A percentile compares a stretch with the other conserved stretches of the same genome.
Evolutionary conservation across 2,329 filamentous ascomycete genomes (phyloP).

Genomic region (Fusarium circinatum): DNA sequence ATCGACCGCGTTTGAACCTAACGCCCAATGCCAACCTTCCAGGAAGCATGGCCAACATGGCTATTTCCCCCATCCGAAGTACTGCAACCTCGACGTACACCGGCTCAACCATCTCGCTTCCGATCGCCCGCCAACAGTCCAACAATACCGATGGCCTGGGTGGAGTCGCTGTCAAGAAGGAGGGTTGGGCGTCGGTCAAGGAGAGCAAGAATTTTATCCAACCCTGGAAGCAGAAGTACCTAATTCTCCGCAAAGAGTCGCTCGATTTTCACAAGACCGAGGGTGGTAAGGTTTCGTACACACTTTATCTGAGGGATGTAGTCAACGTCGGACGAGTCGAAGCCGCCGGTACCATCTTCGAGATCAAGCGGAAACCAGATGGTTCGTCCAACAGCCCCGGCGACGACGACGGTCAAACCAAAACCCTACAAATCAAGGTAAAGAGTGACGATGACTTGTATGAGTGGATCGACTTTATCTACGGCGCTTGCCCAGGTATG

Average conservation of each 20-base stretch:
- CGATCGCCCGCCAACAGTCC: conserved; percentile 71
- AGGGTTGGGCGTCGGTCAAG: conserved; percentile 87
- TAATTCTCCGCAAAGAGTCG: conserved; percentile 91
- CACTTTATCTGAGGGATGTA: conserved; percentile 86
- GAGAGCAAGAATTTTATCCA: conserved; percentile 89
- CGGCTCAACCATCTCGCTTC: conserved; percentile 70
- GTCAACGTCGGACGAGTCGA: conserved; percentile 92
- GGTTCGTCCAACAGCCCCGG: conserved; percentile 76
- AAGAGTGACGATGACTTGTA: conserved; percentile 97
- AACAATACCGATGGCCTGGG: conserved; percentile 71
- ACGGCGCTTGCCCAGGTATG: conserved; percentile 96
- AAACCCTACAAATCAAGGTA: conserved; percentile 89
- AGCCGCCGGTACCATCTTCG: conserved; percentile 89
- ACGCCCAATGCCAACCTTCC: conserved; percentile 80
- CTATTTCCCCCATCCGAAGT: conserved; percentile 75
- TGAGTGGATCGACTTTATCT: conserved; percentile 98
- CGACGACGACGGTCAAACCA: conserved; percentile 82
- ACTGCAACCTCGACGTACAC: conserved; percentile 66
- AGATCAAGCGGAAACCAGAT: conserved; percentile 82
- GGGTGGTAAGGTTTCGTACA: conserved; percentile 86
- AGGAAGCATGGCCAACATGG: conserved; percentile 83
- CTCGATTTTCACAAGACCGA: conserved; percentile 96
- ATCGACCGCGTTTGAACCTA: conserved; percentile 83
- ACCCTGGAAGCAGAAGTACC: conserved; percentile 88
- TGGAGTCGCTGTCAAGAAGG: conserved; percentile 79